Base-by-base conservation (phyloP, 1,139 yeast species). In the Saccharomyces hybrid region DNA sequence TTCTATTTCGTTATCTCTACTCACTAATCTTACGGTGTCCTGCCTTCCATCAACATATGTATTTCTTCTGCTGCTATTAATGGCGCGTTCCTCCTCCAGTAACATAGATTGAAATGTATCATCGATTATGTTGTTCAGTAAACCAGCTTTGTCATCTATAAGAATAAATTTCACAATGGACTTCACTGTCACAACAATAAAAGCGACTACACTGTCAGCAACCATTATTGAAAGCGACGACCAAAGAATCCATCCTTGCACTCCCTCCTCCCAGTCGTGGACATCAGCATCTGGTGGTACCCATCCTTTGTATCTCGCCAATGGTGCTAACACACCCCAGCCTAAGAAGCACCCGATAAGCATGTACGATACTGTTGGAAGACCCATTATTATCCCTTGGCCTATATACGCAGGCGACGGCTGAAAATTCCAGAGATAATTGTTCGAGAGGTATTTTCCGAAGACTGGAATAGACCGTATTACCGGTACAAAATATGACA, bases 201-300 rank as follows among this genome's bases (percentile, higher is more conserved):
- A 86, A 0, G 96, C 86, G 1, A 91, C 89, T 11, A 89, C 75
- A 3, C 97, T 88, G 68, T 93, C 99, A 52, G 89, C 85, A 27
- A 93, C 88, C 99, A 93, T 93, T 46, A 90, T 90, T 38, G 97
- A 84, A 62, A 93, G 78, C 69, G 96, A 85, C 57, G 90, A 77
- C 99, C 99, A 93, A 66, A 93, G 75, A 54, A 93, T 88, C 99
- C 99, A 93, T 13, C 99, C 99, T 67, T 93, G 97, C 1, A 91
- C 88, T 1, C 98, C 98, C 27, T 81, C 78, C 62, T 88, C 84
- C 97, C 97, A 93, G 70, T 90, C 96, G 63, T 87, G 91, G 4
- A 88, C 82, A 2, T 83, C 85, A 0, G 97, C 97, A 50, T 63
- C 64, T 0, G 93, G 85, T 0, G 96, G 95, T 7, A 68, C 67